Evolutionary conservation across 331 rosid genomes (phyloP), one percentile per base, ranked within the genome.

Genomic region (Cydonia oblonga): DNA sequence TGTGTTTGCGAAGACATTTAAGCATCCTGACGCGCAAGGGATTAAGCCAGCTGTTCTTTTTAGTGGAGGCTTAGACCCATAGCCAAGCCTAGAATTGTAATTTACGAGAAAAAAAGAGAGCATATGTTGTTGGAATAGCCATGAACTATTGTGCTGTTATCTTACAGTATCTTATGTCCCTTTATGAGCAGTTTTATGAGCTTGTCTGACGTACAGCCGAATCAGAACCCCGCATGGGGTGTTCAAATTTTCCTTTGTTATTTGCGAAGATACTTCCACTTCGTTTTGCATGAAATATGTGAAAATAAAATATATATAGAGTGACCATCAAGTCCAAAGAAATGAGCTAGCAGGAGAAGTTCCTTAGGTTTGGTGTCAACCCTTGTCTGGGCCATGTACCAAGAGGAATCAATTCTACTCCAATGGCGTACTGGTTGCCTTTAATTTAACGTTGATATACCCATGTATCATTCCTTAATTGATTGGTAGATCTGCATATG

Each of bases 1-100:
- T 69, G 26, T 6, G 42, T 93, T 93, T 80, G 91, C 97, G 18
- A 84, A 74, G 67, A 90, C 98, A 65, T 93, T 93, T 75, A 93
- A 80, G 78, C 81, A 70, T 85, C 91, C 90, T 75, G 38, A 85
- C 77, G 80, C 95, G 10, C 82, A 68, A 74, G 92, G 91, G 71
- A 77, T 89, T 80, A 85, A 16, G 72, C 97, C 98, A n/a, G 92
- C 95, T 79, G 90, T 89, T 76, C 89, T 7, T 7, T 61, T 16
- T 62, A 0, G 42, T 14, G 32, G 6, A 25, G 64, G 35, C 11
- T n/a, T 58, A 58, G 62, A 52, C 58, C 58, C 59, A 19, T 8
- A n/a, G 23, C 59, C 8, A 57, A 57, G 30, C 30, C 63, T 57
- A 57, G 64, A 58, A 12, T 58, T 23, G 32, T 58, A 2, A 24